Evolutionary conservation across 306 rosid genomes (phyloP).

Genomic region (Vigna reflexopilosa): DNA sequence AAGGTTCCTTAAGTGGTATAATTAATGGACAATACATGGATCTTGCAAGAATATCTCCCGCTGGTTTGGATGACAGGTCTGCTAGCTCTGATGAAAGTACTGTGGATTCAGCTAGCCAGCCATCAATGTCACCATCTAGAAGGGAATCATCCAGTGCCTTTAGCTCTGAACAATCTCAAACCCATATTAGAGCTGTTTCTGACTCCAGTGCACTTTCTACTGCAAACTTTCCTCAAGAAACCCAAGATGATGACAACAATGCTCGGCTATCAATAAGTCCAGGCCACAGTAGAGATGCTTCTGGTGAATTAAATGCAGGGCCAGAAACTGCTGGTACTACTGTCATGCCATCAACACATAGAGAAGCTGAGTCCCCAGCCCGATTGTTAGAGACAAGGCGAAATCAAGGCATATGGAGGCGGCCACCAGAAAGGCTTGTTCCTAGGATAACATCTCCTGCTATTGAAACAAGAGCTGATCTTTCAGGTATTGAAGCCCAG

Average conservation of each 20-base stretch:
- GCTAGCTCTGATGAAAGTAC: constrained; percentile 69
- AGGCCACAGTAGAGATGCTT: constrained; percentile 72
- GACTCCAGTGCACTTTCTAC: constrained; percentile 64
- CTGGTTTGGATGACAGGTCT: constrained; percentile 71
- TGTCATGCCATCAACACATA: constrained; percentile 51
- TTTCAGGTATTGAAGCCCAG: constrained; percentile 74
- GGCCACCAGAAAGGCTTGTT: constrained; percentile 70
- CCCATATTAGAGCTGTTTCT: constrained; percentile 69
- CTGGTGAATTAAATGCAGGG: constrained; percentile 68
- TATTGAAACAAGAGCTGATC: constrained; percentile 72
- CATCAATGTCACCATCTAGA: constrained; percentile 65
- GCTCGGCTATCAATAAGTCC: constrained; percentile 59
- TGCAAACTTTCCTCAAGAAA: constrained; percentile 59
- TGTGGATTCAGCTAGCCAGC: constrained; percentile 61
- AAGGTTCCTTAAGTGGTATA: constrained; percentile 69
- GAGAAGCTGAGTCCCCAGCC: constrained; percentile 63
- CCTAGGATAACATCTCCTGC: constrained; percentile 66
- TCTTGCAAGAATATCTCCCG: constrained; percentile 51
- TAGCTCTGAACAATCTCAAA: constrained; percentile 60
- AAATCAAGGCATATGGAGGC: constrained; percentile 67
- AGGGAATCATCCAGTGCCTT: constrained; percentile 57
- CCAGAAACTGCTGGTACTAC: constrained; percentile 56
- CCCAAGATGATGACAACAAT: constrained; percentile 60
- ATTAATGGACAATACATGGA: constrained; percentile 67
- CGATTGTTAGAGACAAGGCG: constrained; percentile 64